Conservation (phyloP, 179 eudicot species). For the Heliamphora pulchella region DNA sequence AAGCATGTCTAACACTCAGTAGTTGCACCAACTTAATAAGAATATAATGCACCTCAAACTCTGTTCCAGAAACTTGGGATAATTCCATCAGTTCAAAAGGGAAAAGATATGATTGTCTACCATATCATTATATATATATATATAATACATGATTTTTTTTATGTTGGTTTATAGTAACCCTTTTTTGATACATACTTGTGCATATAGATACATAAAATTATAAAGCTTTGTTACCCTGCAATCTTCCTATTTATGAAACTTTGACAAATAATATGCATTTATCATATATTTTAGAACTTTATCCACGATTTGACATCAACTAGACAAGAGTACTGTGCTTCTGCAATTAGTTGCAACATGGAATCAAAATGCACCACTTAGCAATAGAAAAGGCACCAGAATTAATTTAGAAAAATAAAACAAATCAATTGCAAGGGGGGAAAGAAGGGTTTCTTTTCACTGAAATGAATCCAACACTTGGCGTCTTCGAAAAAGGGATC, state of each 20-base stretch:
- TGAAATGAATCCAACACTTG: not conserved
- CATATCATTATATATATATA: too few relatives aligned
- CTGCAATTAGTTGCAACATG: not conserved
- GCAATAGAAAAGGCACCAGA: not conserved
- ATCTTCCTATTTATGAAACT: not conserved
- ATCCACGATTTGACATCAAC: slow-evolving; percentile 5
- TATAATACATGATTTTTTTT: not conserved
- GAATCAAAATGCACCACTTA: slow-evolving; percentile 6
- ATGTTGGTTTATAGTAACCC: not conserved
- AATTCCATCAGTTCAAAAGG: not conserved
- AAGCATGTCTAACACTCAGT: not conserved
- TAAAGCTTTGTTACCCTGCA: not conserved
- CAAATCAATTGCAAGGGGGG: not conserved
- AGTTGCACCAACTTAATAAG: not conserved
- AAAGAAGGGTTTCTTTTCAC: not conserved
- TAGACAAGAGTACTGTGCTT: not conserved
- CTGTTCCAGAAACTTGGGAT: slow-evolving; percentile 3
- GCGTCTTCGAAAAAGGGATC: too few relatives aligned
- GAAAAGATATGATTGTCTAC: not conserved
- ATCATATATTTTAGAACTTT: too few relatives aligned
- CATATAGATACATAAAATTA: not conserved
- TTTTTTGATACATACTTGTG: not conserved
- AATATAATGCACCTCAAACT: not conserved
- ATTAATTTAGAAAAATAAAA: not conserved
- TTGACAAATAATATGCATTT: not conserved